Conservation (phyloP, 805 yeast species). For the Kregervanrija fluxuum region DNA sequence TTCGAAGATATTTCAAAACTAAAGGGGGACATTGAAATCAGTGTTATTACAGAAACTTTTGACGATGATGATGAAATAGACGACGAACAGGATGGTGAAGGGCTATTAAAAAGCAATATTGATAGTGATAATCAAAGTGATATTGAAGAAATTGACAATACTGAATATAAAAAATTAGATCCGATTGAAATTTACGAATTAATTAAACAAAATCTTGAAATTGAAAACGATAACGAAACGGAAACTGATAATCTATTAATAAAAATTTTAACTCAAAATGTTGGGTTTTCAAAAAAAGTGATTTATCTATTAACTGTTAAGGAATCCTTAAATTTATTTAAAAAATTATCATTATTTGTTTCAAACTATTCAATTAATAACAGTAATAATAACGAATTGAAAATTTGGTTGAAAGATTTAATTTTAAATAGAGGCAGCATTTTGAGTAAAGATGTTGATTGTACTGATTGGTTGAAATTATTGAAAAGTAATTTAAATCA, state of each 20-base stretch:
- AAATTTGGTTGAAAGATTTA: constrained; percentile 76
- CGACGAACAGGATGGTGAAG: constrained; percentile 8
- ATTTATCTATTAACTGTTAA: constrained; percentile 45
- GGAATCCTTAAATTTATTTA: constrained; percentile 38
- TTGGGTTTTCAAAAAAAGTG: constrained; percentile 43
- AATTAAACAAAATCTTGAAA: constrained; percentile 16
- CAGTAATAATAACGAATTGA: constrained; percentile 1
- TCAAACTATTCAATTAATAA: constrained; percentile 27
- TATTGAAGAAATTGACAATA: constrained; percentile 11
- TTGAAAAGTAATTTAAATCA: constrained; percentile 51
- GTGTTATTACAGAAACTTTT: constrained; percentile 18
- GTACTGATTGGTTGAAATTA: constrained; percentile 47
- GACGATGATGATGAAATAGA: constrained; percentile 7
- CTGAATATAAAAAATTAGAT: constrained; percentile 20
- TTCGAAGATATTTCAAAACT: constrained; percentile 24
- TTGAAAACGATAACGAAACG: constrained; percentile 19
- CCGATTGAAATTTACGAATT: constrained; percentile 17
- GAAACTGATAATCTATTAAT: constrained; percentile 18
- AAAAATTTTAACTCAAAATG: constrained; percentile 23
- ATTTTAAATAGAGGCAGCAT: constrained; percentile 65
- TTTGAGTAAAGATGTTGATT: constrained; percentile 42
- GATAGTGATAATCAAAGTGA: constrained; percentile 7
- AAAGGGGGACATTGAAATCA: constrained; percentile 15
- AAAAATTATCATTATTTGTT: constrained; percentile 37
- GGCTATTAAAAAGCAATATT: neutral